phyloP scores from a whole-genome alignment of 352 stramenopile species.

The Phytophthora chlamydospora region DNA sequence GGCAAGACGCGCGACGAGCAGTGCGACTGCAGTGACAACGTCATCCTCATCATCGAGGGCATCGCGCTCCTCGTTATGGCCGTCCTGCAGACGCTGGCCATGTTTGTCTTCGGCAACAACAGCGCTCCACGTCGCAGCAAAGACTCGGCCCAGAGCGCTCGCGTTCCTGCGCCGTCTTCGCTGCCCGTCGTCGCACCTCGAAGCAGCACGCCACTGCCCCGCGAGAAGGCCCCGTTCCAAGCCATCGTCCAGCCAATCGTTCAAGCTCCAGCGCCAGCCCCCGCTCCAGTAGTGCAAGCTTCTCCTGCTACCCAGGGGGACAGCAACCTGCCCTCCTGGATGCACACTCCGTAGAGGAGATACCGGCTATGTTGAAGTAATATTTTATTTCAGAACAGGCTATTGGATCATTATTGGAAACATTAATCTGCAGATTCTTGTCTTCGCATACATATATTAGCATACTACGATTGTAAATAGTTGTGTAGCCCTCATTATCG shows the following conservation, averaged over 20 bases:
- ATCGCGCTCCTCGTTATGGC: constrained; percentile 55
- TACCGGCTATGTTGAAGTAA: constrained; percentile 30
- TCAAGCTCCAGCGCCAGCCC: background rate
- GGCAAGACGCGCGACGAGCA: constrained; percentile 61
- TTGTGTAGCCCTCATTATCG: background rate
- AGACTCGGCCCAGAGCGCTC: constrained; percentile 3
- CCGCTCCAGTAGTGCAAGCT: background rate
- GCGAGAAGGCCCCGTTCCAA: constrained; percentile 19
- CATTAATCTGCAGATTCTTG: too few relatives aligned
- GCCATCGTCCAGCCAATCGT: constrained; percentile 33
- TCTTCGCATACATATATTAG: too few relatives aligned
- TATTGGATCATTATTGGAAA: too few relatives aligned
- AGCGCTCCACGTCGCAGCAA: constrained; percentile 22
- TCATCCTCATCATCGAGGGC: constrained; percentile 61
- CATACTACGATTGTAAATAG: constrained; percentile 1
- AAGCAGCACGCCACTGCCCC: constrained; percentile 2
- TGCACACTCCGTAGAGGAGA: constrained; percentile 22
- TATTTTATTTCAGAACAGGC: background rate
- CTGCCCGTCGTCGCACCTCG: constrained; percentile 9
- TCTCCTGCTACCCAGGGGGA: constrained; percentile 8
- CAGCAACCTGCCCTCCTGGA: constrained; percentile 38
- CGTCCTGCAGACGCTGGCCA: constrained; percentile 47
- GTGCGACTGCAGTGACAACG: constrained; percentile 56
- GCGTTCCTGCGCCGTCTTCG: constrained; percentile 5
- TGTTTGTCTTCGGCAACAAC: constrained; percentile 64